Conservation (phyloP, 441 rosid species). For the Codiaeum variegatum region DNA sequence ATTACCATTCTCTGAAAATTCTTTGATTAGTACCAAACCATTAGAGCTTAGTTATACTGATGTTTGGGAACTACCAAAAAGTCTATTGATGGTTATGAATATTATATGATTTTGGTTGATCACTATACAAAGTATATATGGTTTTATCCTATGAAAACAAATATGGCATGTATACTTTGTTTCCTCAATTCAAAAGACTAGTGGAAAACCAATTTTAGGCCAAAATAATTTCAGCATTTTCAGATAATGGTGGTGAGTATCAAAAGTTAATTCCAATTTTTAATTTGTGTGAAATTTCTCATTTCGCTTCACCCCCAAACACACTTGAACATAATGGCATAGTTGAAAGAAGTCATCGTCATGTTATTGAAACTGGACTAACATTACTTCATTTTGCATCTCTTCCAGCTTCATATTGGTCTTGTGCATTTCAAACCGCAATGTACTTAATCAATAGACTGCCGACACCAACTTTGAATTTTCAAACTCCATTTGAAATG, state of each 20-base stretch:
- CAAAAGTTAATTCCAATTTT: not conserved
- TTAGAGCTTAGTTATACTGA: not conserved
- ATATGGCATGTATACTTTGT: not conserved
- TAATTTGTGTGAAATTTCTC: not conserved
- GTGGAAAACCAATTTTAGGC: not conserved
- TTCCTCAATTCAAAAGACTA: not conserved
- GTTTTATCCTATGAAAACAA: not conserved
- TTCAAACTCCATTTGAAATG: not conserved
- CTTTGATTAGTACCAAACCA: not conserved
- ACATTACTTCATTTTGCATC: too few species aligned
- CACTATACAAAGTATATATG: not conserved
- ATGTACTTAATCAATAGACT: not conserved
- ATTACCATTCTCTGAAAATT: not conserved
- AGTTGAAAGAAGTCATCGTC: too few species aligned
- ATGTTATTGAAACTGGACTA: too few species aligned
- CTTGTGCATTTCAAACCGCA: not conserved
- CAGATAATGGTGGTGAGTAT: not conserved
- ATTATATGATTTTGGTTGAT: not conserved
- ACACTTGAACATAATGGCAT: not conserved
- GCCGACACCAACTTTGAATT: not conserved
- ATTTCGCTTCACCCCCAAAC: not conserved
- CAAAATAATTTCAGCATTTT: not conserved
- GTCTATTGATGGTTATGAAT: conserved; percentile 2
- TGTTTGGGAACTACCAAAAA: not conserved
- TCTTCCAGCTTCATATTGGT: too few species aligned